Base-by-base conservation (phyloP, 2,329 filamentous ascomycete genomes). In the Blastomyces parvus region DNA sequence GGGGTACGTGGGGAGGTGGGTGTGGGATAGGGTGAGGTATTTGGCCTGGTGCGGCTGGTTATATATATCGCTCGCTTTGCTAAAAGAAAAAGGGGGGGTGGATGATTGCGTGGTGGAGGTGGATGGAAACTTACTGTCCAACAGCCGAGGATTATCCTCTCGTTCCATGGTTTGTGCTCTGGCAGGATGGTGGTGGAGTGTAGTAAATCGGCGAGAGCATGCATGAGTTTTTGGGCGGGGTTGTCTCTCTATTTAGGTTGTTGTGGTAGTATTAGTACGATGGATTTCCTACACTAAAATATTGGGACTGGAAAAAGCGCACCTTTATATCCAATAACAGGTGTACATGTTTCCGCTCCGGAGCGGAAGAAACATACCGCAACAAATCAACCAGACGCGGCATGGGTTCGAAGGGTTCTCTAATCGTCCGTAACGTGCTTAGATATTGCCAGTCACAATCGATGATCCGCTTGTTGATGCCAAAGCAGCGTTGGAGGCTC, bases 261-360 rank as follows among this genome's bases (percentile, higher is more conserved):
- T 30, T 30, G 38, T 13, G 33, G 38, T 36, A 25, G 8, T 14
- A 57, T 67, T 50, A 55, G 58, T 60, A 19, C 48, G 46, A 9
- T 48, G n/a, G n/a, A n/a, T n/a, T n/a, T n/a, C n/a, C n/a, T n/a
- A n/a, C n/a, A n/a, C 3, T 8, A 8, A 5, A 17, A n/a, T 14
- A 50, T 56, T n/a, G n/a, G 42, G 7, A 19, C 40, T 44, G 33
- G 46, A 11, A 40, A n/a, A 42, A 62, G 36, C 71, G 25, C 74
- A 90, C 87, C 80, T 97, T 97, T 73, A 97, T 90, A 73, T 97
- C 93, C 3, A 97, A 79, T 65, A 97, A 75, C 6, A 94, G 70
- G 92, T 92, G 96, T 11, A 92, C 80, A 53, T 87, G 74, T 69
- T 89, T 84, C 48, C 83, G 73, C 0, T 81, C 87, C 0, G 86